Evolutionary conservation across 441 rosid species (phyloP).

Genomic region (Gossypium armourianum): DNA sequence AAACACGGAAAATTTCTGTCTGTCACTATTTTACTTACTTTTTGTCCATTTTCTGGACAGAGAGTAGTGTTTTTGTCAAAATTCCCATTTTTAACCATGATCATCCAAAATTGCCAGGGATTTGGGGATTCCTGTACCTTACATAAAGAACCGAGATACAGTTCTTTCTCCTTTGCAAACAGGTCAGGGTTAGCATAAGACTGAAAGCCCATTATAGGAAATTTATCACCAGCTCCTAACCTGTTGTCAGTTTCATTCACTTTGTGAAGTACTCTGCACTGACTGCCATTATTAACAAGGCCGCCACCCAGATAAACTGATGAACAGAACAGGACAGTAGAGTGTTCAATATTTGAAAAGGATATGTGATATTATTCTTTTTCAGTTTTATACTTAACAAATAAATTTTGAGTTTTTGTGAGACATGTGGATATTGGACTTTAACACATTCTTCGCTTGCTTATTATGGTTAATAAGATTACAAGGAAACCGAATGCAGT

Average conservation of each 20-base stretch:
- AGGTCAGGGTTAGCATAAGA: constrained; percentile 39
- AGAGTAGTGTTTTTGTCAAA: constrained; percentile 51
- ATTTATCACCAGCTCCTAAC: constrained; percentile 42
- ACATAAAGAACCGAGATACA: constrained; percentile 48
- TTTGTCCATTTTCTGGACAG: constrained; percentile 60
- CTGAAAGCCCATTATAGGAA: constrained; percentile 29
- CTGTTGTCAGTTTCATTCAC: constrained; percentile 45
- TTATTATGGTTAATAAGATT: too few species aligned
- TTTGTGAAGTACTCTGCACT: constrained; percentile 34
- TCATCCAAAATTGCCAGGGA: constrained; percentile 60
- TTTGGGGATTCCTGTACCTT: constrained; percentile 25
- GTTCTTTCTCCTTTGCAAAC: constrained; percentile 49
- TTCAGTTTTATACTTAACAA: neutral
- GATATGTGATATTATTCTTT: neutral
- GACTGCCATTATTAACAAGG: constrained; percentile 21
- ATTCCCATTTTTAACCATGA: constrained; percentile 67
- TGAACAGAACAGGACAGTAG: constrained; percentile 17
- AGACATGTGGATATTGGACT: neutral
- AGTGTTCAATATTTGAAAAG: constrained; percentile 3
- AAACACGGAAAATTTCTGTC: constrained; percentile 54
- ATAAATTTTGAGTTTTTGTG: neutral
- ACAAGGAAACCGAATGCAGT: too few species aligned
- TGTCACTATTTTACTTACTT: constrained; percentile 35
- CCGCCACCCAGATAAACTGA: constrained; percentile 21
- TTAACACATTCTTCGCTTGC: neutral